Conservation (phyloP, 106 monocot species). For the Apostasia shenzhenica region DNA sequence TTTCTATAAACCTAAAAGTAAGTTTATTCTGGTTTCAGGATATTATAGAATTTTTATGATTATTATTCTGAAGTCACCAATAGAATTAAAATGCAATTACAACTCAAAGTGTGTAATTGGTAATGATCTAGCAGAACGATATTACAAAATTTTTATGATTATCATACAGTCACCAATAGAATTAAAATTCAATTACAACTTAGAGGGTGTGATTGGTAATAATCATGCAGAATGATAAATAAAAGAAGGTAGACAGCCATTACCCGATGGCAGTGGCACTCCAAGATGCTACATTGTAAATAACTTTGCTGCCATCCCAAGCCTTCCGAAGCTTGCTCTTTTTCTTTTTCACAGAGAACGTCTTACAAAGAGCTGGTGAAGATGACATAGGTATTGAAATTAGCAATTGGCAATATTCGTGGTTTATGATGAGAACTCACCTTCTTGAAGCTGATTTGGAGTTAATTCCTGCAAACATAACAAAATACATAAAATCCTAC, state of each 20-base stretch:
- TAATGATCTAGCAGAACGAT: too few relatives aligned
- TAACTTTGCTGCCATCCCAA: conserved; percentile 79
- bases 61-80: too few relatives aligned
- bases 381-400: neutral
- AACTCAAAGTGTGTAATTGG: too few relatives aligned
- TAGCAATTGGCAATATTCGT: neutral
- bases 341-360: conserved; percentile 62
- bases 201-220: neutral
- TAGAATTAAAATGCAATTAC: too few relatives aligned
- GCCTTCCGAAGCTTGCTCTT: conserved; percentile 68
- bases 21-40: too few relatives aligned
- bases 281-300: conserved; percentile 90
- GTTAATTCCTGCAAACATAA: conserved; percentile 59
- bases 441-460: conserved; percentile 76
- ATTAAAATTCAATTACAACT: too few relatives aligned
- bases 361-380: conserved; percentile 68
- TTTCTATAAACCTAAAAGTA: too few relatives aligned
- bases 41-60: too few relatives aligned
- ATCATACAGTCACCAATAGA: too few relatives aligned
- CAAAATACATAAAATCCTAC: neutral
- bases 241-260: conserved; percentile 2
- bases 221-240: neutral
- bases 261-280: conserved; percentile 88
- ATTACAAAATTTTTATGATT: too few relatives aligned
- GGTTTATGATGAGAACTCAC: conserved; percentile 15